Base-by-base conservation (phyloP, 164 flowering plant genomes). In the Kalanchoe fedtschenkoi region DNA sequence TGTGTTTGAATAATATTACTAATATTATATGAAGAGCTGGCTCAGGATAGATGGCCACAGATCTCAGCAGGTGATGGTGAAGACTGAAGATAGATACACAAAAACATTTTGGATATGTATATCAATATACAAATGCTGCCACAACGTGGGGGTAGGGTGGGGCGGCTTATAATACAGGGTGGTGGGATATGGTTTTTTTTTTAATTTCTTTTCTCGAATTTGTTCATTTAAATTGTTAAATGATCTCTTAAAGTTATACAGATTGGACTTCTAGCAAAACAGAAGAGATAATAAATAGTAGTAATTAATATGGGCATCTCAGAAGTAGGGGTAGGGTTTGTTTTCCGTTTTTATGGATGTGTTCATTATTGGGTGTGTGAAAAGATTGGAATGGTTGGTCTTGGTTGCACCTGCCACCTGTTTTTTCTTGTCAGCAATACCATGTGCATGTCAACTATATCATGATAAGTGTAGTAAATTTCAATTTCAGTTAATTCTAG, bases 331-430 rank as follows among this genome's bases (percentile, higher is more conserved):
- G 54, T 47, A 6, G 54, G 54, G 54, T 47, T 47, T 47, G 11
- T 1, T 47, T 47, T 47, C 26, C 29, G 7, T 47, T 47, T 47
- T 28, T 47, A 47, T 47, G 29, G 54, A 47, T 46, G 51, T 19
- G 29, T 47, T 47, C 54, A 47, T 47, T 22, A 47, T 47, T 47
- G 54, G 29, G 54, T 47, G 29, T 21, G 54, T 47, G 24, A 47
- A 47, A 29, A 47, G 54, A 28, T 47, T 5, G 29, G 54, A 47
- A 47, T 47, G 28, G 54, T 47, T 47, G 30, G 39, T 37, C 13
- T 47, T 47, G 30, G 39, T 37, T 37, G 39, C 8, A 37, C 6
- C 39, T 37, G 39, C n/a, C n/a, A n/a, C n/a, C n/a, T n/a, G n/a
- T n/a, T n/a, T n/a, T n/a, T n/a, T n/a, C n/a, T n/a, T n/a, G n/a